Evolutionary conservation across 1,284 basidiomycete genomes (phyloP).

Genomic region (Fomitopsis pinicola): DNA sequence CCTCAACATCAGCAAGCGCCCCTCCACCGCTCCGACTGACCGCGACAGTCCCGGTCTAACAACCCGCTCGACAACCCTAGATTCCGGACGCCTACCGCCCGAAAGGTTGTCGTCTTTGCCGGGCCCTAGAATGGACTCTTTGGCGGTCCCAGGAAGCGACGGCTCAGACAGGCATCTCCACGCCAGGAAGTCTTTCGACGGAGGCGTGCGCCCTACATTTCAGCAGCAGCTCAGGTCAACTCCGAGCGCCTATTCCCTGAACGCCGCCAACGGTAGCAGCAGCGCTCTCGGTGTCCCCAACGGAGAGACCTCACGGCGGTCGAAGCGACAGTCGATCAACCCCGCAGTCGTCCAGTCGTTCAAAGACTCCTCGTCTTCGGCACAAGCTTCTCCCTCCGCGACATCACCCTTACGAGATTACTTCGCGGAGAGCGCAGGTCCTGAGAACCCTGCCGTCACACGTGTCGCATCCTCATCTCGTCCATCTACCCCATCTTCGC

Average conservation of each 20-base stretch:
- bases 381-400: constrained; percentile 24
- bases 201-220: constrained; percentile 44
- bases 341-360: constrained; percentile 32
- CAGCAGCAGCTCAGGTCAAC: constrained; percentile 35
- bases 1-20: not conserved
- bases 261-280: constrained; percentile 5
- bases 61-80: not conserved
- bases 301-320: constrained; percentile 26
- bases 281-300: constrained; percentile 18
- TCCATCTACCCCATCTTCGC: constrained; percentile 4
- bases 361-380: constrained; percentile 19
- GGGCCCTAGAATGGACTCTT: constrained; percentile 16
- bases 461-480: constrained; percentile 8
- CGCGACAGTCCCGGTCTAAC: not conserved
- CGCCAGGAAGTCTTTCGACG: constrained; percentile 57
- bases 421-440: constrained; percentile 16
- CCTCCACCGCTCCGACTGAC: not conserved
- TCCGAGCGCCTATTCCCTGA: constrained; percentile 18
- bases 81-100: not conserved
- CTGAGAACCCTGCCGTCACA: not conserved
- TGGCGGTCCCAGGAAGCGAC: constrained; percentile 21
- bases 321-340: constrained; percentile 40
- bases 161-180: constrained; percentile 20
- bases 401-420: constrained; percentile 32
- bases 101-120: constrained; percentile 18